These are phyloP conservation scores for Flueggea neowawraea DNA, from an alignment of 441 rosid species.

Conservation along the genomic window DNA sequence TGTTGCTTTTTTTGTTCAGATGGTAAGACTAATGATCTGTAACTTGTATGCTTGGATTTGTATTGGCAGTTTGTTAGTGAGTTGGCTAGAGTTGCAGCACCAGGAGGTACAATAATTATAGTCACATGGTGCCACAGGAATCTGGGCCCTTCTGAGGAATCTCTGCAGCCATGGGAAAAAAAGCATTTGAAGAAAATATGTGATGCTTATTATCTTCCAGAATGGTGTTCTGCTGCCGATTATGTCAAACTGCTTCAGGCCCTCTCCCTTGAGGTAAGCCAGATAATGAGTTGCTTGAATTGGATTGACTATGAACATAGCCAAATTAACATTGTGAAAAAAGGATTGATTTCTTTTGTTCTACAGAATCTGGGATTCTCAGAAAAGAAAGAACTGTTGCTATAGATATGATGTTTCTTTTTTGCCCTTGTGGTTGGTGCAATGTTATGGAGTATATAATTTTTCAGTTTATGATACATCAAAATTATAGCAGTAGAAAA, in stretches of 20 bases:
- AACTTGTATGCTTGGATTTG: not conserved
- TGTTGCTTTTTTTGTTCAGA: not conserved
- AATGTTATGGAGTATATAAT: no score
- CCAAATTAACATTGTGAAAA: no score
- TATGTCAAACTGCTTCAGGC: conserved; percentile 62
- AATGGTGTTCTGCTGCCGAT: conserved; percentile 84
- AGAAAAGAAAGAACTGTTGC: no score
- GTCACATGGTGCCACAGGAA: conserved; percentile 95
- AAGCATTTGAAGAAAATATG: conserved; percentile 61
- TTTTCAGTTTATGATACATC: no score
- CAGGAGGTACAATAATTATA: conserved; percentile 75
- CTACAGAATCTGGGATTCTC: no score
- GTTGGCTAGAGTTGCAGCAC: conserved; percentile 80
- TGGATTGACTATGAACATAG: no score
- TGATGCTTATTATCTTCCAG: conserved; percentile 71
- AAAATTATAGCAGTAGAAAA: no score
- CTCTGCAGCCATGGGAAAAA: conserved; percentile 71
- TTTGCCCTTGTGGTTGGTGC: no score
- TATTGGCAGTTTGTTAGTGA: conserved; percentile 63
- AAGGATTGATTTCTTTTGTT: no score
- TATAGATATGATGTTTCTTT: no score
- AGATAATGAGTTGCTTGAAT: no score
- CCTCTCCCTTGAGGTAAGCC: conserved; percentile 46
- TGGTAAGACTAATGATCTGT: no score
- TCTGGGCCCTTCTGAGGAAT: conserved; percentile 55